These are phyloP conservation scores for Singerocomus inundabilis DNA, from an alignment of 1,284 basidiomycete species.

Conservation along the genomic window DNA sequence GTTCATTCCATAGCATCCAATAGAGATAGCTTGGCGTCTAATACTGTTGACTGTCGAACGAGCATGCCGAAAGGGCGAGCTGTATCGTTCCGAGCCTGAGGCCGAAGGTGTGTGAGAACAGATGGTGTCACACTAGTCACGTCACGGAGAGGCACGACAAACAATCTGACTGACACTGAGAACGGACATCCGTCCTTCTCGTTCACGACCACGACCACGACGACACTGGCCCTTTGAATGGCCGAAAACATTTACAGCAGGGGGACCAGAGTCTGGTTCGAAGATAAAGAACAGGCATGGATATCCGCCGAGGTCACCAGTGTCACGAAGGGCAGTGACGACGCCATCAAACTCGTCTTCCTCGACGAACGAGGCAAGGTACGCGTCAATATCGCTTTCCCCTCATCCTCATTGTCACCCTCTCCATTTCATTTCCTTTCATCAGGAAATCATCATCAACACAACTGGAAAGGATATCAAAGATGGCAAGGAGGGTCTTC, in stretches of 20 bases:
- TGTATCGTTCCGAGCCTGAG: too few relatives aligned
- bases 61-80: too few relatives aligned
- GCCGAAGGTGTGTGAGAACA: conserved; percentile 12
- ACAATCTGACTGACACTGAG: not conserved
- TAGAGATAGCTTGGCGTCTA: too few relatives aligned
- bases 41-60: too few relatives aligned
- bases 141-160: conserved; percentile 17
- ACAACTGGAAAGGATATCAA: conserved; percentile 79
- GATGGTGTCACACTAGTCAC: conserved; percentile 25
- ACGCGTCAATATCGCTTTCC: conserved; percentile 19
- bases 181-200: not conserved
- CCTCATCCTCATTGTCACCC: conserved; percentile 2
- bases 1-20: too few relatives aligned
- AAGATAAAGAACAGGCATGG: conserved; percentile 93
- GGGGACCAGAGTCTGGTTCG: conserved; percentile 84
- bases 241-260: conserved; percentile 86
- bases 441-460: conserved; percentile 71
- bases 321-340: conserved; percentile 59
- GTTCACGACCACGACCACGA: conserved; percentile 20
- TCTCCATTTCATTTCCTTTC: conserved; percentile 9
- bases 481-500: conserved; percentile 72
- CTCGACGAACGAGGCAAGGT: conserved; percentile 88
- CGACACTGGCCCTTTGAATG: conserved; percentile 45
- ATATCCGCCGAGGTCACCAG: conserved; percentile 81
- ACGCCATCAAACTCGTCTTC: conserved; percentile 76